A percentile compares a stretch with the other conserved stretches of the same genome.
These are phyloP conservation scores for Penicillium coprophilum DNA, from an alignment of 495 filamentous ascomycete species.

Conservation along the genomic window DNA sequence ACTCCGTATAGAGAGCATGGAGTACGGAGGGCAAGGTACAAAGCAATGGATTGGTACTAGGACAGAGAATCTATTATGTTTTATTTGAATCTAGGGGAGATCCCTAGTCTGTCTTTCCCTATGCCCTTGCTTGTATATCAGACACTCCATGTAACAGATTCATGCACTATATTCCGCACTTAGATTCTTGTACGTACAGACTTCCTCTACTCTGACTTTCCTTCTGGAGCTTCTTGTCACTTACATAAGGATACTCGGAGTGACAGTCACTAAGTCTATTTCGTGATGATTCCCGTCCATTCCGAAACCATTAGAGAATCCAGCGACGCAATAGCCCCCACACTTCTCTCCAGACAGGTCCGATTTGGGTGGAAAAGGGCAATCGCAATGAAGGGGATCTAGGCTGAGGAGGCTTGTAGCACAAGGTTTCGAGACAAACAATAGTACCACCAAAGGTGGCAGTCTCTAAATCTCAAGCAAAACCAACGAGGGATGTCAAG, in stretches of 20 bases:
- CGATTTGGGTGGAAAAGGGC: too few species aligned
- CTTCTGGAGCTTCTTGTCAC: not conserved
- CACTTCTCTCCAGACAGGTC: not conserved
- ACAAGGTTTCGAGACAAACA: not conserved
- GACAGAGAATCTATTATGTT: slow-evolving; percentile 1
- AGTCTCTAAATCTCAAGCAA: not conserved
- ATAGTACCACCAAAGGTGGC: not conserved
- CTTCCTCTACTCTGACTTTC: not conserved
- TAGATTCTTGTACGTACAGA: not conserved
- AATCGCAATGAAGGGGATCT: not conserved
- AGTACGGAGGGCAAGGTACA: not conserved
- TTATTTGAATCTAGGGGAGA: slow-evolving; percentile 10
- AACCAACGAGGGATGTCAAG: not conserved
- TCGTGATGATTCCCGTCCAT: not conserved
- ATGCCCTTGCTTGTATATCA: slow-evolving; percentile 12
- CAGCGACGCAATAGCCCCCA: not conserved
- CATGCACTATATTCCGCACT: not conserved
- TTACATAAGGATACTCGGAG: not conserved
- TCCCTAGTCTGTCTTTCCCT: not conserved
- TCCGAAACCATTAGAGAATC: not conserved
- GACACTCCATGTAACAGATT: slow-evolving; percentile 10
- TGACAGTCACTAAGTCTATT: not conserved
- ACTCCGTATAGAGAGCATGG: slow-evolving; percentile 2
- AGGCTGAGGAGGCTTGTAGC: not conserved
- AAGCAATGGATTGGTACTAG: not conserved